Evolutionary conservation across 108 stramenopile species (phyloP), one percentile per base, ranked within the genome.

Genomic region (Halocafeteria seosinensis): DNA sequence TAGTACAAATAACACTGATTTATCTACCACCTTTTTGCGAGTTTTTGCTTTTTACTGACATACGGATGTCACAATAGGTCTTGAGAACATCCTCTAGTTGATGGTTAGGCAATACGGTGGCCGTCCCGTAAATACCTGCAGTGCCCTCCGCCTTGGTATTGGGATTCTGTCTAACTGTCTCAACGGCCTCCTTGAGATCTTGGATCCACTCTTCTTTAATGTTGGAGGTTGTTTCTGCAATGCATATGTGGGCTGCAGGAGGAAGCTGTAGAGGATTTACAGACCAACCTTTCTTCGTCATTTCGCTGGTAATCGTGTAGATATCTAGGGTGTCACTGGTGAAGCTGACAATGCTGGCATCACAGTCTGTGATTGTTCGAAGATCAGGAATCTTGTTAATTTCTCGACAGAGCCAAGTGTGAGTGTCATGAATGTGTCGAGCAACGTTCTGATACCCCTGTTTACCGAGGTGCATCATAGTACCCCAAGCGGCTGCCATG

Each of bases 241-340:
- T 35, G 57, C 64, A 70, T 21, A 70, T 8, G 33, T 70, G 63
- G 4, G 67, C 25, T 3, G 29, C 31, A 30, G 64, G 25, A 17
- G 73, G 73, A 35, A 52, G 59, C 58, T 66, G 64, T 3, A 65
- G 55, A 0, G 59, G 50, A 13, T 37, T 37, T 0, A 74, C 9
- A 24, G 26, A 34, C 69, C 69, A 74, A 3, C 72, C 72, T 5
- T 30, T n/a, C 17, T 61, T 61, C 25, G 50, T 53, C 70, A 65
- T 71, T 23, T 24, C 29, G 24, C 1, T 2, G 27, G 58, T 38
- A 1, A 65, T 35, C 11, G 23, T 8, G 60, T 57, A 64, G 55
- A 65, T 65, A 25, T 4, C 3, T 28, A 55, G 6, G 4, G 5
- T 17, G 26, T n/a, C 33, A 5, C 27, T 26, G 21, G 53, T 65